Conservation (phyloP, 139 green algal species). For the Gonium pectorale region DNA sequence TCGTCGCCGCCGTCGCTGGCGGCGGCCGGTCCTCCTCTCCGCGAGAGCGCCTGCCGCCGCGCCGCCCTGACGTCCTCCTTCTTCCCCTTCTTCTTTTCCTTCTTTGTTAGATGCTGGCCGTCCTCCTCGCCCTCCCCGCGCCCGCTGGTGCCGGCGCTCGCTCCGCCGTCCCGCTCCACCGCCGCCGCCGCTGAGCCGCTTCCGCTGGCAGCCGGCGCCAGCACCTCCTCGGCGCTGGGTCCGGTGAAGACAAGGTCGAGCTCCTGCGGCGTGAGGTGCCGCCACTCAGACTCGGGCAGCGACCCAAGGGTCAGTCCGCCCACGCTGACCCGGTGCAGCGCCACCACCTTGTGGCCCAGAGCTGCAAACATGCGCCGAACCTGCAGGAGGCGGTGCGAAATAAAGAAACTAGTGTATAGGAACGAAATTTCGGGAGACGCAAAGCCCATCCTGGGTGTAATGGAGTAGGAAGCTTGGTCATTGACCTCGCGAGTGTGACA, state of each 20-base stretch:
- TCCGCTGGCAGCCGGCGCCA: not conserved
- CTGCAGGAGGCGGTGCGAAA: constrained; percentile 35
- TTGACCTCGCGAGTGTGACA: no score
- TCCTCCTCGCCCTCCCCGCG: not conserved
- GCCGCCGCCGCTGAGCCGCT: not conserved
- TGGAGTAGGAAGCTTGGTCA: no score
- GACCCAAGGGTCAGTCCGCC: constrained; percentile 55
- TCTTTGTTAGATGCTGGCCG: constrained; percentile 12
- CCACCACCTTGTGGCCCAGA: constrained; percentile 61
- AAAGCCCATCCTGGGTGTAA: no score
- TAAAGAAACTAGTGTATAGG: no score
- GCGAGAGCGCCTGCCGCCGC: no score
- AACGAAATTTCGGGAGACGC: no score
- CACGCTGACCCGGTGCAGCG: constrained; percentile 55
- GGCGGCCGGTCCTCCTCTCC: no score
- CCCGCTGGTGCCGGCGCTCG: not conserved
- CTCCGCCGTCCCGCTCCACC: not conserved
- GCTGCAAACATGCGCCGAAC: constrained; percentile 71
- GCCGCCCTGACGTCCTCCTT: not conserved
- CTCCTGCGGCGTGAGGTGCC: constrained; percentile 22
- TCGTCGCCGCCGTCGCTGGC: not conserved
- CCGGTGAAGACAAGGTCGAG: constrained; percentile 48
- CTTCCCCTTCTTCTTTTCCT: constrained; percentile 34
- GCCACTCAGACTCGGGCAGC: constrained; percentile 56
- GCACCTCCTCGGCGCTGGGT: constrained; percentile 4